Evolutionary conservation across 2,329 filamentous ascomycete genomes (phyloP).

Genomic region (Colletotrichum tanaceti): DNA sequence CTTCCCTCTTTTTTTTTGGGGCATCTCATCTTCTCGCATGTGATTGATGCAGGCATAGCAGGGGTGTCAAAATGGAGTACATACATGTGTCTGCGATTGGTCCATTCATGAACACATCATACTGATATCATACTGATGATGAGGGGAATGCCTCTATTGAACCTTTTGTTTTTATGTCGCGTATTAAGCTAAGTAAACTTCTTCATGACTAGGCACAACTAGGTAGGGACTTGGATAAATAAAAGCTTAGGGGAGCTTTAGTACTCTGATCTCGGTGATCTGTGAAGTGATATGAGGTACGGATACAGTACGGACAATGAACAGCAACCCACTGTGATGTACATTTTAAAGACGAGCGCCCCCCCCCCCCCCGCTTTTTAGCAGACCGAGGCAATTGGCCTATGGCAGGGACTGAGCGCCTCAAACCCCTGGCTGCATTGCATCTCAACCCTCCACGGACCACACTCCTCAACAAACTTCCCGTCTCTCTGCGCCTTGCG

Average conservation of each 20-base stretch:
- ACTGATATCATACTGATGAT: too few species aligned
- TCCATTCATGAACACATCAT: neutral
- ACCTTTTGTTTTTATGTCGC: neutral
- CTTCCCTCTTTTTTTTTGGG: too few species aligned
- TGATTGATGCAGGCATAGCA: constrained; percentile 8
- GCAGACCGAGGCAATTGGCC: constrained; percentile 19
- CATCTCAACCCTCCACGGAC: constrained; percentile 40
- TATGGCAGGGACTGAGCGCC: neutral
- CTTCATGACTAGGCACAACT: too few species aligned
- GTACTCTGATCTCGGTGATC: too few species aligned
- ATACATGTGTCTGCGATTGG: neutral
- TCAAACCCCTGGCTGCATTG: constrained; percentile 26
- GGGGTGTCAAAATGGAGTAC: constrained; percentile 15
- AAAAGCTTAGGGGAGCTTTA: neutral
- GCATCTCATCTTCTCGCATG: neutral
- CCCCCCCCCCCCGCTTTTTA: neutral
- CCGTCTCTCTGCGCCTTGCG: neutral
- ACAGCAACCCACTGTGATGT: constrained; percentile 14
- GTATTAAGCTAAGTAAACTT: neutral
- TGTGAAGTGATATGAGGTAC: neutral
- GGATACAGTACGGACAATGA: too few species aligned
- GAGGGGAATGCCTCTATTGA: neutral
- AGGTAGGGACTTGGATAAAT: neutral
- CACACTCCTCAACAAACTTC: constrained; percentile 37
- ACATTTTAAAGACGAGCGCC: constrained; percentile 29